A percentile compares a stretch with the other conserved stretches of the same genome.
Conservation (phyloP, 106 monocot species). For the Apostasia ramifera region DNA sequence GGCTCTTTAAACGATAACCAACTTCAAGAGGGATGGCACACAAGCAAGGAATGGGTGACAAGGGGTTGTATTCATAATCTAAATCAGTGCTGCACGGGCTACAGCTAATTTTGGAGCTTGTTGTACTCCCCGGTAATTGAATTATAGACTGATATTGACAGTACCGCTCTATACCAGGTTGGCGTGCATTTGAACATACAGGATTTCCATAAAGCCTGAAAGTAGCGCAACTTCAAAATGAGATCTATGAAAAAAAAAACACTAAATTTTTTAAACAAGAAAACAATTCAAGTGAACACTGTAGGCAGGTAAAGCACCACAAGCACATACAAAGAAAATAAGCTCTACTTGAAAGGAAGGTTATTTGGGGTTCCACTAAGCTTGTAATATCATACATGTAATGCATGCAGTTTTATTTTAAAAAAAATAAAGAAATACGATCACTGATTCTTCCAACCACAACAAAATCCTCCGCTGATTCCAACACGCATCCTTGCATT, state of each 20-base stretch:
- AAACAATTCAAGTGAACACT: no score
- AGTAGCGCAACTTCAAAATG: conserved; percentile 3
- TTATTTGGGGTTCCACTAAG: no score
- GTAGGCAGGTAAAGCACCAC: no score
- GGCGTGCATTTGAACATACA: conserved; percentile 49
- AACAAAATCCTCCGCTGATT: no score
- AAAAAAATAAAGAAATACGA: background rate
- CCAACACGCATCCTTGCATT: no score
- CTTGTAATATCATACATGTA: background rate
- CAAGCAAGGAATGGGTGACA: conserved; percentile 37
- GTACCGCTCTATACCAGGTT: conserved; percentile 35
- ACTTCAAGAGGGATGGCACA: conserved; percentile 73
- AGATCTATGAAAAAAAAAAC: background rate
- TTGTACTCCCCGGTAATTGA: conserved; percentile 17
- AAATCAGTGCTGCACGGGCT: conserved; percentile 32
- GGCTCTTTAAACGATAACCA: conserved; percentile 94
- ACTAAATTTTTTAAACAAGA: no score
- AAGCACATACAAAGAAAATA: no score
- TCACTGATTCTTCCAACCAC: no score
- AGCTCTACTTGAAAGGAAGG: no score
- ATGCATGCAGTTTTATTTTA: background rate
- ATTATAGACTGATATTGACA: conserved; percentile 35
- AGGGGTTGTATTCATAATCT: conserved; percentile 46
- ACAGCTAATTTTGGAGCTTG: conserved; percentile 23
- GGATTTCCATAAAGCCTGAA: conserved; percentile 90